Percentiles rank a stretch among this genome's conserved stretches.
Conservation (phyloP, 176 grass and related monocot species). For the Carex kokanica region DNA sequence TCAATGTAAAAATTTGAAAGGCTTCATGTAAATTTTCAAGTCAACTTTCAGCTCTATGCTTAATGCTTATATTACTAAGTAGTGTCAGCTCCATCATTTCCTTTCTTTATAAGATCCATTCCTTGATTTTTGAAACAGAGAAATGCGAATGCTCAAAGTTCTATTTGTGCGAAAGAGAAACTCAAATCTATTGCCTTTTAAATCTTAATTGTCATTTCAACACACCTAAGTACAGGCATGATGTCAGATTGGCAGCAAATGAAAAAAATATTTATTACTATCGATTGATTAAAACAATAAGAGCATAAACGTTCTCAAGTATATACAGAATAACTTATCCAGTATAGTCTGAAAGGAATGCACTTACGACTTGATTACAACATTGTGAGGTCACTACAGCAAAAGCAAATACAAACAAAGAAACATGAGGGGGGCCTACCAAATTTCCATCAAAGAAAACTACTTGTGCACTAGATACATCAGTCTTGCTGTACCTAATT, state of each 20-base stretch:
- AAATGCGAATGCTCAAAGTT: not conserved
- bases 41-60: too few relatives aligned
- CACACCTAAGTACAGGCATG: not conserved
- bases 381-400: slow-evolving; percentile 2
- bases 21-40: not conserved
- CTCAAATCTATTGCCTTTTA: not conserved
- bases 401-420: not conserved
- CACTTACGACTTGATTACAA: slow-evolving; percentile 23
- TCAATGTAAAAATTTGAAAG: not conserved
- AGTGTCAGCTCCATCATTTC: not conserved
- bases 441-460: slow-evolving; percentile 5
- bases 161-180: not conserved
- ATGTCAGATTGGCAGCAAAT: not conserved
- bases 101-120: not conserved
- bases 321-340: not conserved
- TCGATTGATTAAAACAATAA: not conserved
- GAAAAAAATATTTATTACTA: not conserved
- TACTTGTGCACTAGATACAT: not conserved
- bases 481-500: slow-evolving; percentile 5
- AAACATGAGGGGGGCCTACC: not conserved
- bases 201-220: not conserved
- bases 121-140: not conserved
- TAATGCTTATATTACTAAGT: not conserved
- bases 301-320: not conserved
- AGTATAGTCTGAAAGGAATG: not conserved